Evolutionary conservation across 495 filamentous ascomycete genomes (phyloP).

Genomic region (Penicillium tannophilum): DNA sequence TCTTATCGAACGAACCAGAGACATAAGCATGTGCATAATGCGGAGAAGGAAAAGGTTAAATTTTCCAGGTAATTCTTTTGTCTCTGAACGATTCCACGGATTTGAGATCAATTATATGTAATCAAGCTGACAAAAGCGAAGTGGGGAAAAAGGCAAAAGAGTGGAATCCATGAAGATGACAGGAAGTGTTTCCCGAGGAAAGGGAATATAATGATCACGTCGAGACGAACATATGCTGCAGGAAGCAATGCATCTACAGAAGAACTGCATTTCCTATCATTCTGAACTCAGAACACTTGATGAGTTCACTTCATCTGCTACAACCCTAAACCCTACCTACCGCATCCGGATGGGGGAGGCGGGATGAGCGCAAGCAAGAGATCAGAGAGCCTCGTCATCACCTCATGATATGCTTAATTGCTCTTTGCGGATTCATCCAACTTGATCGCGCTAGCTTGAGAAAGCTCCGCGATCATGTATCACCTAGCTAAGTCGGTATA

Average conservation of each 20-base stretch:
- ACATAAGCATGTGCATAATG: constrained; percentile 4
- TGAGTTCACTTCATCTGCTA: no score
- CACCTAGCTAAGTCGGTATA: constrained; percentile 95
- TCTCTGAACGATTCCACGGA: constrained; percentile 9
- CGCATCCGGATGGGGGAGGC: constrained; percentile 26
- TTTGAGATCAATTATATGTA: constrained; percentile 20
- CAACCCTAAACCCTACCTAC: constrained; percentile 38
- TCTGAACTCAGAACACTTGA: no score
- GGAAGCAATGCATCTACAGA: background rate
- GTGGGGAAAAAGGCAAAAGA: constrained; percentile 2
- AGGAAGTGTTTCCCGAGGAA: background rate
- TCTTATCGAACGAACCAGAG: constrained; percentile 14
- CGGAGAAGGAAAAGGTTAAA: constrained; percentile 9
- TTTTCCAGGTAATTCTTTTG: constrained; percentile 2
- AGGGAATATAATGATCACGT: background rate
- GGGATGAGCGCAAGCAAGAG: constrained; percentile 11
- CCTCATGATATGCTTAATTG: constrained; percentile 10
- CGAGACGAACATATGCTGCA: no score
- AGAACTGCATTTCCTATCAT: background rate
- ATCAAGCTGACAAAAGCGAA: constrained; percentile 32
- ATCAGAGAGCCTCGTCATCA: constrained; percentile 24
- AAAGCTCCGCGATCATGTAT: constrained; percentile 68
- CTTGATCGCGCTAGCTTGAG: constrained; percentile 20
- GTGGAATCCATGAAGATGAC: no score
- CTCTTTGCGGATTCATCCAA: constrained; percentile 5